A percentile compares a stretch with the other conserved stretches of the same genome.
Evolutionary conservation across 768 basidiomycete genomes (phyloP).

Genomic region (Hygrophoropsis aurantiaca): DNA sequence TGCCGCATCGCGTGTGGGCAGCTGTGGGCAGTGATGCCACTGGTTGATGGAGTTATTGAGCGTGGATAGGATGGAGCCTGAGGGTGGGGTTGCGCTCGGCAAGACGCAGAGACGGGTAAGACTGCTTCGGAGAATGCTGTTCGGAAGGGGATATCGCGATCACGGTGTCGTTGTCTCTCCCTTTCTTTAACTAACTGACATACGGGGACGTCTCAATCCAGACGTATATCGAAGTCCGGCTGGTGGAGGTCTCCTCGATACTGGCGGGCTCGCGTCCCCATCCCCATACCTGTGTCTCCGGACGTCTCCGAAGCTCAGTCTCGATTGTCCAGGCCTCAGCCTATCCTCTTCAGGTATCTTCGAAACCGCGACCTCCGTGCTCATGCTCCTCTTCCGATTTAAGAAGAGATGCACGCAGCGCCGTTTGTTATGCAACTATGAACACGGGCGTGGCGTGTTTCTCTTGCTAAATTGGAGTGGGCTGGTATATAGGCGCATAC

Average conservation of each 20-base stretch:
- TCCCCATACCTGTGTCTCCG: too few species aligned
- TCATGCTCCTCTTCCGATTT: constrained; percentile 65
- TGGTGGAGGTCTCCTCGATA: not conserved
- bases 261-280: not conserved
- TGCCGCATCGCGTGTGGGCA: constrained; percentile 33
- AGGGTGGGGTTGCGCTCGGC: constrained; percentile 41
- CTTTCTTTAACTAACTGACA: not conserved
- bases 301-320: too few species aligned
- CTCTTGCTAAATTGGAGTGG: too few species aligned
- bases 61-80: too few species aligned
- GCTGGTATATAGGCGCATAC: too few species aligned
- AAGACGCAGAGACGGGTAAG: constrained; percentile 43
- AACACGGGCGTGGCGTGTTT: too few species aligned
- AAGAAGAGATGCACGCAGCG: constrained; percentile 30
- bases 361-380: constrained; percentile 45
- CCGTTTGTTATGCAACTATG: constrained; percentile 27
- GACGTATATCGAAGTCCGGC: not conserved
- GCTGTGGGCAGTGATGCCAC: not conserved
- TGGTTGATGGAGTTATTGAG: too few species aligned
- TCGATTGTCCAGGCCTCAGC: not conserved
- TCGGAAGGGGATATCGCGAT: constrained; percentile 39
- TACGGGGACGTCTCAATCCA: too few species aligned
- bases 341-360: not conserved
- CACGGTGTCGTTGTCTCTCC: constrained; percentile 3
- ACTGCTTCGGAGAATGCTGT: constrained; percentile 47